A percentile compares a stretch with the other conserved stretches of the same genome.
phyloP scores from a whole-genome alignment of 305 asterid genomes.

The Fraxinus baroniana region DNA sequence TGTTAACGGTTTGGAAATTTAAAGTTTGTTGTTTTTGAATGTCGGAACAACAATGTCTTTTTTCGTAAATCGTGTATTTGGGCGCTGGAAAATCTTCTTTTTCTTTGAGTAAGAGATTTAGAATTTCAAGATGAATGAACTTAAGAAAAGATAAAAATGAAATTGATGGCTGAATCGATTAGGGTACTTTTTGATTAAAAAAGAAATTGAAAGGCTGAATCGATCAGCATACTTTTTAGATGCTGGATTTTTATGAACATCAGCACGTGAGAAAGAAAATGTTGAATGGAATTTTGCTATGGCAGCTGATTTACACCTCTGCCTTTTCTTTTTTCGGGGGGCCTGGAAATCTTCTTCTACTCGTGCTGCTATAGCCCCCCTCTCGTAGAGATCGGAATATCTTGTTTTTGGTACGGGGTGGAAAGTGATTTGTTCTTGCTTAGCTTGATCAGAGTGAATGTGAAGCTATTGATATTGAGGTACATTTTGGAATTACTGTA shows the following conservation, averaged over 20 bases:
- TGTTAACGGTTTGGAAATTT: constrained; percentile 20
- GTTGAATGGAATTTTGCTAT: neutral
- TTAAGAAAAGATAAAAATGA: neutral
- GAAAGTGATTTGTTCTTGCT: neutral
- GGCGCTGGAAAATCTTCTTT: neutral
- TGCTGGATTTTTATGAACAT: neutral
- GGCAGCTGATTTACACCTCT: constrained; percentile 3
- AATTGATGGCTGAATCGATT: constrained; percentile 14
- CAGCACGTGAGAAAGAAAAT: constrained; percentile 1
- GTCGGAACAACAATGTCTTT: constrained; percentile 17
- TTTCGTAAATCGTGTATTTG: constrained; percentile 14
- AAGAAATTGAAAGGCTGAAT: constrained; percentile 15
- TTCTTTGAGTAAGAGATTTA: constrained; percentile 16
- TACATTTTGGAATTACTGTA: neutral
- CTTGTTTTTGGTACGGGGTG: neutral
- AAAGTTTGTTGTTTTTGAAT: constrained; percentile 18
- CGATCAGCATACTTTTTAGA: neutral
- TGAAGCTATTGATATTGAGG: neutral
- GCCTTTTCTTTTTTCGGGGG: neutral
- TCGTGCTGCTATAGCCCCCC: neutral
- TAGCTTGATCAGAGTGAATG: constrained; percentile 13
- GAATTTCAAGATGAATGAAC: constrained; percentile 19
- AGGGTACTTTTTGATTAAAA: neutral
- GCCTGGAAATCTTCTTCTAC: neutral
- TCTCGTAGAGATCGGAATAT: neutral